These are phyloP conservation scores for Bipolaris oryzae DNA, from an alignment of 2,329 filamentous ascomycete species.

Conservation along the genomic window DNA sequence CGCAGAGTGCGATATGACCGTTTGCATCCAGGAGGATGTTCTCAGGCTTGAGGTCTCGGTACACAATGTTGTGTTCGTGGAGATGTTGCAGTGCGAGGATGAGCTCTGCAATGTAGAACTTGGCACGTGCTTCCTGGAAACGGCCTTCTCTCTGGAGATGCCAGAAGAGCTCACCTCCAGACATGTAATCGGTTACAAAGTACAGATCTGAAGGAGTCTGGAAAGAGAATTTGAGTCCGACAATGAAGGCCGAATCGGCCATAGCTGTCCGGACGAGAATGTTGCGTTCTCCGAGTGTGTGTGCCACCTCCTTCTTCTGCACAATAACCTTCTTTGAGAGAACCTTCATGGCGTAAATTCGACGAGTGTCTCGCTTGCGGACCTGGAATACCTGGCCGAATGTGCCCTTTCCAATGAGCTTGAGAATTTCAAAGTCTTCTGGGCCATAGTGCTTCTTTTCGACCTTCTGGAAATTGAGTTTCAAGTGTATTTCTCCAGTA, in stretches of 20 bases:
- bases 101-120: slow-evolving; percentile 98
- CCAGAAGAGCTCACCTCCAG: slow-evolving; percentile 97
- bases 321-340: slow-evolving; percentile 99
- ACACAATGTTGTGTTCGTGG: slow-evolving; percentile 96
- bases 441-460: slow-evolving; percentile 87
- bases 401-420: slow-evolving; percentile 96
- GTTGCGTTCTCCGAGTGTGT: slow-evolving; percentile 95
- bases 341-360: slow-evolving; percentile 99
- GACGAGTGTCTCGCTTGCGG: slow-evolving; percentile 91
- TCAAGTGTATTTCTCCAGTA: slow-evolving; percentile 84
- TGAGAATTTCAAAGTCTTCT: slow-evolving; percentile 93
- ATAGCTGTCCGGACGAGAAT: slow-evolving; percentile 96
- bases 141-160: slow-evolving; percentile 96
- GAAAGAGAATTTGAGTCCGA: slow-evolving; percentile 97
- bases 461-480: slow-evolving; percentile 84
- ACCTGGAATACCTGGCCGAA: slow-evolving; percentile 99
- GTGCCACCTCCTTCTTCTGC: slow-evolving; percentile 98
- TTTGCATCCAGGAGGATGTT: slow-evolving; percentile 97
- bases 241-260: slow-evolving; percentile 95
- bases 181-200: slow-evolving; percentile 99
- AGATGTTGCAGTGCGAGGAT: slow-evolving; percentile 94
- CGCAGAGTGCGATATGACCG: slow-evolving; percentile 95
- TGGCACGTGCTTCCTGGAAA: slow-evolving; percentile 91
- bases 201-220: slow-evolving; percentile 97
- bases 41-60: slow-evolving; percentile 95